Conservation (phyloP, 164 flowering plant species). For the Chloranthus sessilifolius region DNA sequence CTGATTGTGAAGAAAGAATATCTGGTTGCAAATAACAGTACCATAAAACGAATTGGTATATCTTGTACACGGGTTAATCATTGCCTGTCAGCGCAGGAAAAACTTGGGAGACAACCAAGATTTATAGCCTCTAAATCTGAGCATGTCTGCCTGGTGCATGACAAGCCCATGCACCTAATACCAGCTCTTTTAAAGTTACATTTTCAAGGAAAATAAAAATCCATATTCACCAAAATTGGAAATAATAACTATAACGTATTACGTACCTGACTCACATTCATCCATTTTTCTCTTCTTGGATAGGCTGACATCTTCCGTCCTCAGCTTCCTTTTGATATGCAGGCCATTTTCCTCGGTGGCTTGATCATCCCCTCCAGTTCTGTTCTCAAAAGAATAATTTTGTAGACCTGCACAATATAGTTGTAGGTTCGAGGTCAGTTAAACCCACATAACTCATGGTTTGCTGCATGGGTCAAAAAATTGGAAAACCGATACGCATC, state of each 20-base stretch:
- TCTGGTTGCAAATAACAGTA: too few species aligned
- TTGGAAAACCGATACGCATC: too few species aligned
- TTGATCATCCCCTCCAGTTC: background rate
- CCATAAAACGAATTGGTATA: background rate
- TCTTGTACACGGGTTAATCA: background rate
- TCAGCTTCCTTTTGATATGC: slow-evolving; percentile 9
- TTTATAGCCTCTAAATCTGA: background rate
- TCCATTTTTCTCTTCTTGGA: slow-evolving; percentile 12
- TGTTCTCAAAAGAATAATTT: background rate
- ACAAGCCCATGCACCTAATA: background rate
- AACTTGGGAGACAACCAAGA: background rate
- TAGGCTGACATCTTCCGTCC: slow-evolving; percentile 3
- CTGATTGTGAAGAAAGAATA: too few species aligned
- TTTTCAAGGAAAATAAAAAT: too few species aligned
- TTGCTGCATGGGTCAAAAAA: too few species aligned
- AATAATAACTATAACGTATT: background rate
- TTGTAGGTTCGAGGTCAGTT: too few species aligned
- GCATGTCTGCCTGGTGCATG: background rate
- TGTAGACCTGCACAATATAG: slow-evolving; percentile 1
- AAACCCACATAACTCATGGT: too few species aligned
- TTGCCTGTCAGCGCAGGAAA: background rate
- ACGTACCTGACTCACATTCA: slow-evolving; percentile 10
- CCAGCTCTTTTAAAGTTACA: too few species aligned
- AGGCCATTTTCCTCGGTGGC: background rate
- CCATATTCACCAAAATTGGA: too few species aligned